These are phyloP conservation scores for Mrakia hoshinonis DNA, from an alignment of 768 basidiomycete species.

Conservation along the genomic window DNA sequence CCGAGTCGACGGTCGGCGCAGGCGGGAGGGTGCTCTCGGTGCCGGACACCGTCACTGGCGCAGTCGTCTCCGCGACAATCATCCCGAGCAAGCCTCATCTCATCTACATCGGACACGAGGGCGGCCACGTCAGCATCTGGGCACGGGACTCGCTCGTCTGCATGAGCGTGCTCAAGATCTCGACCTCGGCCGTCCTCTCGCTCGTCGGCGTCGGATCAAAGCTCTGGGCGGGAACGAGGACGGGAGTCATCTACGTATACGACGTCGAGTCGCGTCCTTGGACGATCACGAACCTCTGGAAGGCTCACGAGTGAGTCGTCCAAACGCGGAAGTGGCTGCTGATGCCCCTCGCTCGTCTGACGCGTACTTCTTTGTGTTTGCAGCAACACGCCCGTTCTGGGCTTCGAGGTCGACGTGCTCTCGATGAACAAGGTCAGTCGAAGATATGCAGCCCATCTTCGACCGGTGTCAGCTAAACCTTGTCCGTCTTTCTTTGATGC, in stretches of 20 bases:
- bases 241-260: conserved; percentile 71
- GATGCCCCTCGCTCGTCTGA: background rate
- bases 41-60: conserved; percentile 59
- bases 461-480: background rate
- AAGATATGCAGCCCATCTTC: background rate
- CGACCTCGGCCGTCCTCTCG: conserved; percentile 68
- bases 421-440: conserved; percentile 58
- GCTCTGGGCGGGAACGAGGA: conserved; percentile 80
- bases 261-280: conserved; percentile 63
- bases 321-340: background rate
- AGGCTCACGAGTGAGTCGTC: conserved; percentile 53
- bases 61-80: conserved; percentile 71
- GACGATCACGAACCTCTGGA: conserved; percentile 80
- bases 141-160: conserved; percentile 46
- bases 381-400: conserved; percentile 14
- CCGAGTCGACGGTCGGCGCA: conserved; percentile 43
- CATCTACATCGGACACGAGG: conserved; percentile 85
- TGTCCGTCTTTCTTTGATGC: conserved; percentile 33
- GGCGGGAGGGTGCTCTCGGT: conserved; percentile 39
- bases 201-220: conserved; percentile 74
- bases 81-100: conserved; percentile 57
- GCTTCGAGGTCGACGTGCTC: conserved; percentile 22
- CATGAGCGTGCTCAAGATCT: conserved; percentile 67
- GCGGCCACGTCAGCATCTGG: conserved; percentile 84
- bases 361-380: background rate